Evolutionary conservation across 2,329 filamentous ascomycete genomes (phyloP).

Genomic region (Madurella fahalii): DNA sequence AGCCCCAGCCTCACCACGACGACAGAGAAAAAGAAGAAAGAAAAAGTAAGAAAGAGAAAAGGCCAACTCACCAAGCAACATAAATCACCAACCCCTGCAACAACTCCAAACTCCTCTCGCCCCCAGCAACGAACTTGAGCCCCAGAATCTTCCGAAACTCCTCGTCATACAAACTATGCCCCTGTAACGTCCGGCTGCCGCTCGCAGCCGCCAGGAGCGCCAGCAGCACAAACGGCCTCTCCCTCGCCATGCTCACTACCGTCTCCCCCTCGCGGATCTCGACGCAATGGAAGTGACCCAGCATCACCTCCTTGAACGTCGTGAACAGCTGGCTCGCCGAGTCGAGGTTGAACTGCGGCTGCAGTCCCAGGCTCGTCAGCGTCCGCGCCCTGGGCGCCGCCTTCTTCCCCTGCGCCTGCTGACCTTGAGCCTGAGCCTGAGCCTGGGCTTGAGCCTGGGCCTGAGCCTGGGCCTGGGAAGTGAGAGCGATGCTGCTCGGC

Average conservation of each 20-base stretch:
- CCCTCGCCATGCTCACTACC: constrained; percentile 41
- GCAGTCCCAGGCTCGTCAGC: constrained; percentile 36
- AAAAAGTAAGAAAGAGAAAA: background rate
- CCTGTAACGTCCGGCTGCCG: constrained; percentile 44
- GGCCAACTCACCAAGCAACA: constrained; percentile 46
- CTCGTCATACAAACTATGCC: constrained; percentile 52
- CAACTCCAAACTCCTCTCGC: constrained; percentile 54
- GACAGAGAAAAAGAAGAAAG: too few species aligned
- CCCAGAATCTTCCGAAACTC: constrained; percentile 56
- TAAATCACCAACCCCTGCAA: constrained; percentile 56
- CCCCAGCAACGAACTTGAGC: constrained; percentile 52
- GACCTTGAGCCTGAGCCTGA: background rate
- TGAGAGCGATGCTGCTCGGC: constrained; percentile 13
- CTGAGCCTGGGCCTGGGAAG: background rate
- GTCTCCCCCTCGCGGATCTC: constrained; percentile 38
- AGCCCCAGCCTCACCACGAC: too few species aligned
- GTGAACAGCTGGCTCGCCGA: constrained; percentile 46
- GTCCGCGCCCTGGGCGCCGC: constrained; percentile 12
- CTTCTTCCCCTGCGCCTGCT: constrained; percentile 6
- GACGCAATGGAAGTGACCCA: constrained; percentile 43
- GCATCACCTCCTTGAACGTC: constrained; percentile 40
- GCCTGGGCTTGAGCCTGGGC: background rate
- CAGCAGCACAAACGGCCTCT: constrained; percentile 50
- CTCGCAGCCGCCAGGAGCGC: constrained; percentile 51
- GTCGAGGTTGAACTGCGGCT: constrained; percentile 52